These are phyloP conservation scores for Coelastrella sp. DNA, from an alignment of 139 green algal genomes.

Conservation along the genomic window DNA sequence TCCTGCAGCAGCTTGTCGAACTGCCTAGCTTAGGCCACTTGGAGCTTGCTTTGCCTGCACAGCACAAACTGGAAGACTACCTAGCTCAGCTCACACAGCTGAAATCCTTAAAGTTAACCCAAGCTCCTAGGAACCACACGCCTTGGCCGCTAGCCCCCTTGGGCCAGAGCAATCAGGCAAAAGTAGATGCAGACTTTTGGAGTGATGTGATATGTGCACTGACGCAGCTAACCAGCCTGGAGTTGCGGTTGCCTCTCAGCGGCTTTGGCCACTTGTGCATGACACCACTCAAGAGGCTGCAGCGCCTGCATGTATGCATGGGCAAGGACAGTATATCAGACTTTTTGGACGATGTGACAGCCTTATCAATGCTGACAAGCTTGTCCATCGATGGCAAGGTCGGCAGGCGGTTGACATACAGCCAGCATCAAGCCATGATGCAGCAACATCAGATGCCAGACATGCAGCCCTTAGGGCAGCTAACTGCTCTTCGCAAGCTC, in stretches of 20 bases:
- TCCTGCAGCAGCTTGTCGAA: slow-evolving; percentile 25
- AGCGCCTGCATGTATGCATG: background rate
- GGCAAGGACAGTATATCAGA: background rate
- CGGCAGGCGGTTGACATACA: background rate
- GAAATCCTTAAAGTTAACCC: background rate
- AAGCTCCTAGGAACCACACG: background rate
- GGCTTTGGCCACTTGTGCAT: background rate
- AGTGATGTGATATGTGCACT: background rate
- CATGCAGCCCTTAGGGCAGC: background rate
- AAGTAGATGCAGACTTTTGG: slow-evolving; percentile 19
- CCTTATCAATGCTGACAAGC: background rate
- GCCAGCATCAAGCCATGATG: background rate
- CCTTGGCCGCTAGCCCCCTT: background rate
- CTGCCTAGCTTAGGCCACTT: background rate
- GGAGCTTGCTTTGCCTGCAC: slow-evolving; percentile 4
- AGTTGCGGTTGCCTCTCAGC: slow-evolving; percentile 9
- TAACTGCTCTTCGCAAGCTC: background rate
- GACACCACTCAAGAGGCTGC: background rate
- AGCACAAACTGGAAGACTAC: slow-evolving; percentile 23
- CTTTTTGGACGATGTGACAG: background rate
- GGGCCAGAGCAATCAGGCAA: background rate
- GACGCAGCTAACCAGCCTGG: slow-evolving; percentile 2
- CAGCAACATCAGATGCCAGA: background rate
- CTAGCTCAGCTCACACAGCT: slow-evolving; percentile 19
- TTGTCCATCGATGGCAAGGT: slow-evolving; percentile 2